Evolutionary conservation across 495 filamentous ascomycete genomes (phyloP), one percentile per base, ranked within the genome.

Genomic region (Elaphomyces granulatus): DNA sequence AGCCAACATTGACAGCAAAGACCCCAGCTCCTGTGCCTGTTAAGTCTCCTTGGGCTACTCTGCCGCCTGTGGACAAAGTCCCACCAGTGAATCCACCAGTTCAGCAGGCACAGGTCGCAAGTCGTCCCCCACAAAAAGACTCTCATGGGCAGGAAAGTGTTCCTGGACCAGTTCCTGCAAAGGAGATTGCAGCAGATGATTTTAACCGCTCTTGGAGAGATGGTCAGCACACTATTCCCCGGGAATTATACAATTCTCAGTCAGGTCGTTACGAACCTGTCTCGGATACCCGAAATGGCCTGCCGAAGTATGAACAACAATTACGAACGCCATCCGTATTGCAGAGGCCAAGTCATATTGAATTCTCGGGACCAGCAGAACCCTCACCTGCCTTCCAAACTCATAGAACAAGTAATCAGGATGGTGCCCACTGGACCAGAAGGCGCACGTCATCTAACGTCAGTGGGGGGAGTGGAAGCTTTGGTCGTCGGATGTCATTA

Each of bases 211-310:
- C 77, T 15, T 92, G 83, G 79, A 72, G 81, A 48, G 87, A 93
- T 32, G 65, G 68, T 12, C 68, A 78, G 32, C 66, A 73, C 8
- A 72, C 65, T 15, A 64, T 63, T 20, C 75, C 75, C 41, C 68
- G 80, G 43, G 86, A 95, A 54, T 70, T 99, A 0, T 99, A 75
- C 57, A 94, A 96, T 56, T 93, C 90, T 8, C 80, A 92, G 30
- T 94, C 85, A 34, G 90, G 92, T 16, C 79, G 85, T 32, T 92
- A 94, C 49, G 90, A 99, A 50, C 87, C 92, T 3, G 92, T 86
- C 4, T 64, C 71, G 32, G 83, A 92, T 41, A 68, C 63, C 17
- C 79, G 83, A 30, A 73, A 83, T 45, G 73, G 73, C 16, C 72
- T 77, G n/a, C 64, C 75, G 35, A 70, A 80, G 34, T 72, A 71